Evolutionary conservation across 2,329 filamentous ascomycete genomes (phyloP).

Genomic region (Xylogone sp.): DNA sequence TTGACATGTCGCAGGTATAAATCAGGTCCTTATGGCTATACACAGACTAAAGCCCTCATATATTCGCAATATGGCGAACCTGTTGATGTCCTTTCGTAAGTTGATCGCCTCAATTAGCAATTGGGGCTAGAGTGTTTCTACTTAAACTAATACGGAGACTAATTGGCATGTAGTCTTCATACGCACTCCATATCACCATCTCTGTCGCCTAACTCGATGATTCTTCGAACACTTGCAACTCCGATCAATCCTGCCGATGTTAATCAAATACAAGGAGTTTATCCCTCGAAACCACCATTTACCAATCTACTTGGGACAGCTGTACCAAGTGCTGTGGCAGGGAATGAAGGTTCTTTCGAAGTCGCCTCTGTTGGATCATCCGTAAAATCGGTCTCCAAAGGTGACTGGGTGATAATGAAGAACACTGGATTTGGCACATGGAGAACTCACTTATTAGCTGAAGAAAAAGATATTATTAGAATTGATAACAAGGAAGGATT

Average conservation of each 20-base stretch:
- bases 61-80: constrained; percentile 75
- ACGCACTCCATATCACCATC: constrained; percentile 72
- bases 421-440: constrained; percentile 84
- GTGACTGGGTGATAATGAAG: constrained; percentile 93
- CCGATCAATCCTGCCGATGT: constrained; percentile 97
- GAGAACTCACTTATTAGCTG: constrained; percentile 80
- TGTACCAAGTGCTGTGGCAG: constrained; percentile 71
- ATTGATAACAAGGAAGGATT: constrained; percentile 69
- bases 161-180: constrained; percentile 51
- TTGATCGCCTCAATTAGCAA: not conserved
- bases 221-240: constrained; percentile 82
- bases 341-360: constrained; percentile 93
- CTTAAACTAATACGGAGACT: constrained; percentile 3
- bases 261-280: constrained; percentile 96
- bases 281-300: constrained; percentile 80
- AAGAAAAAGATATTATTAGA: constrained; percentile 58
- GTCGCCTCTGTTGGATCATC: constrained; percentile 66
- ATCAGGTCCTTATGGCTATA: constrained; percentile 69
- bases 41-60: constrained; percentile 77
- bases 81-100: constrained; percentile 61
- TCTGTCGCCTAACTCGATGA: constrained; percentile 62
- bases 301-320: constrained; percentile 71
- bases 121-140: not conserved
- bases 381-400: constrained; percentile 51
- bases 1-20: constrained; percentile 35